Conservation (phyloP, 306 rosid species). For the Cicer pinnatifidum region DNA sequence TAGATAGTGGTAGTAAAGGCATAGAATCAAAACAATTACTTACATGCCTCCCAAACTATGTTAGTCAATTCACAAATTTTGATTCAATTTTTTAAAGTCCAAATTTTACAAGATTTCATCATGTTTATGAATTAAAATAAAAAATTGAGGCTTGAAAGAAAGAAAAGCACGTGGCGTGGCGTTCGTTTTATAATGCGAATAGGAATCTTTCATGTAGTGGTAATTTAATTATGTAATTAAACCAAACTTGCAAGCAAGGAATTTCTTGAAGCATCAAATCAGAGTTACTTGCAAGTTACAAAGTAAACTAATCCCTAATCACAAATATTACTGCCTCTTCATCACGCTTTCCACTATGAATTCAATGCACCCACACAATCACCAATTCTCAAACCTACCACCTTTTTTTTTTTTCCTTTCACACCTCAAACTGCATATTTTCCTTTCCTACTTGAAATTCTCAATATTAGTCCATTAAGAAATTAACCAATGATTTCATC, state of each 20-base stretch:
- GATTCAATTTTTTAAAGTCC: not conserved
- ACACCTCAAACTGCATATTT: conserved; percentile 45
- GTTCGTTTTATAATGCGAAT: conserved; percentile 25
- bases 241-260: conserved; percentile 58
- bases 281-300: conserved; percentile 45
- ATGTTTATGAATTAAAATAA: not conserved
- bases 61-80: not conserved
- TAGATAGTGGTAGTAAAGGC: too few relatives aligned
- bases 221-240: conserved; percentile 38
- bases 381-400: conserved; percentile 45
- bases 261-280: conserved; percentile 37
- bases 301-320: conserved; percentile 37
- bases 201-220: conserved; percentile 33
- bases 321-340: conserved; percentile 36
- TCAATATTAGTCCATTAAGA: not conserved
- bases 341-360: conserved; percentile 27
- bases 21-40: too few relatives aligned
- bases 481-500: conserved; percentile 8
- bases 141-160: not conserved
- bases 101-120: not conserved
- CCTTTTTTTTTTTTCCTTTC: conserved; percentile 42
- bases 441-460: conserved; percentile 7
- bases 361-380: conserved; percentile 41
- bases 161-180: conserved; percentile 1
- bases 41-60: too few relatives aligned